phyloP scores from a whole-genome alignment of 75 land plant species.

The Larix kaempferi region DNA sequence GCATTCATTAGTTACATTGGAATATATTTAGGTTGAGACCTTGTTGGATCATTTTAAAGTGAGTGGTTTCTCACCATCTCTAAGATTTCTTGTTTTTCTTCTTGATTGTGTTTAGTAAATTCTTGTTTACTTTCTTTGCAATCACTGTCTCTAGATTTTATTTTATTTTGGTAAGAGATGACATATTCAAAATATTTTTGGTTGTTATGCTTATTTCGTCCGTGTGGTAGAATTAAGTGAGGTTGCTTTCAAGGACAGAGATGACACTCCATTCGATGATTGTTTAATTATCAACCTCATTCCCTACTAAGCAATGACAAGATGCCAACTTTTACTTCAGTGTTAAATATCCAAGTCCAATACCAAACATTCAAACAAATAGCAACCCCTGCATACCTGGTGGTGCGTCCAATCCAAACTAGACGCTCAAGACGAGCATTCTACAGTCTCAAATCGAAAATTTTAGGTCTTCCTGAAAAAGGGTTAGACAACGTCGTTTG shows the following conservation, averaged over 20 bases:
- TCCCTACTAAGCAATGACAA: slow-evolving; percentile 74
- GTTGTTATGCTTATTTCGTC: neutral
- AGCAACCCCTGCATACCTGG: neutral
- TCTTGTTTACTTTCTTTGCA: slow-evolving; percentile 10
- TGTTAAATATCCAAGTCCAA: neutral
- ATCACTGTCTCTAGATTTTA: neutral
- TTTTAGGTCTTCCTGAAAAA: neutral
- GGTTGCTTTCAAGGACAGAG: slow-evolving; percentile 50
- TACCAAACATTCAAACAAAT: neutral
- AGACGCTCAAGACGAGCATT: too few species aligned
- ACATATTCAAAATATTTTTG: neutral
- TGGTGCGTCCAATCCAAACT: too few species aligned
- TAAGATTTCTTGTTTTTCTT: slow-evolving; percentile 15
- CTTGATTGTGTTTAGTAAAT: neutral
- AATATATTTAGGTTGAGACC: too few species aligned
- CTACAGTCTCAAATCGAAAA: neutral
- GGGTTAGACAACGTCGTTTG: too few species aligned
- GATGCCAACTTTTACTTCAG: neutral
- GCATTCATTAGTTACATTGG: too few species aligned
- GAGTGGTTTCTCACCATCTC: too few species aligned
- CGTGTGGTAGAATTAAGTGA: slow-evolving; percentile 61
- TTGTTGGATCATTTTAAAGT: too few species aligned
- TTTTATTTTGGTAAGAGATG: neutral
- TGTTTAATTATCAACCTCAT: too few species aligned
- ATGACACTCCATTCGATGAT: slow-evolving; percentile 56